Evolutionary conservation across 208 protist genomes (phyloP).

Genomic region (Leishmania gerbilli): DNA sequence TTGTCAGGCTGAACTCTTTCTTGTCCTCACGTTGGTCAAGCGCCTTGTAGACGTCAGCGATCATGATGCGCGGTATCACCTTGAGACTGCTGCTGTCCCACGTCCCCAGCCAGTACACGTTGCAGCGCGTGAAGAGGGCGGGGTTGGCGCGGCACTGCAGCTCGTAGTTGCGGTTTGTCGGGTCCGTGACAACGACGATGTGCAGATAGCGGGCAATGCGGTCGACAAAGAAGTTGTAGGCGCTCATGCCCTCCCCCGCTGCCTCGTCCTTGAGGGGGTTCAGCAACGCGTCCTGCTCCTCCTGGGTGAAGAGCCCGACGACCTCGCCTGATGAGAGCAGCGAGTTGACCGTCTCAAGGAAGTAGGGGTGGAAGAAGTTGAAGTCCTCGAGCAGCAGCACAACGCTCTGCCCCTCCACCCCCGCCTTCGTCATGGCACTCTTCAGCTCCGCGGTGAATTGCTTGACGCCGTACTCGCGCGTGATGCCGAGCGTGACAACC

Average conservation of each 20-base stretch:
- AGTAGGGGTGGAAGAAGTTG: constrained; percentile 90
- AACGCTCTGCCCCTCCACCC: constrained; percentile 87
- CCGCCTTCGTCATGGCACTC: constrained; percentile 86
- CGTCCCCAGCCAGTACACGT: constrained; percentile 96
- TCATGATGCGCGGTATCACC: constrained; percentile 87
- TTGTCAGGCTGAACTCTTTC: constrained; percentile 89
- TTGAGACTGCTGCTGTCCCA: constrained; percentile 93
- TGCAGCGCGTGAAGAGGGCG: constrained; percentile 96
- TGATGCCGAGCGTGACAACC: constrained; percentile 90
- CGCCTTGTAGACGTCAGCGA: constrained; percentile 78
- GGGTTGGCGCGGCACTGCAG: constrained; percentile 95
- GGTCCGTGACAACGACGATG: constrained; percentile 96
- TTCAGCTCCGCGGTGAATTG: constrained; percentile 96
- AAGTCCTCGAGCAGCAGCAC: constrained; percentile 97
- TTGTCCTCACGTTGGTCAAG: constrained; percentile 75
- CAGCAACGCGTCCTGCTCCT: constrained; percentile 96
- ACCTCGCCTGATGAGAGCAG: constrained; percentile 97
- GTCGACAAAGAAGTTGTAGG: constrained; percentile 92
- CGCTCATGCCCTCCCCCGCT: constrained; percentile 74
- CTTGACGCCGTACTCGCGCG: constrained; percentile 93
- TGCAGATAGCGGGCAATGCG: constrained; percentile 94
- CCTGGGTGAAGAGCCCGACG: constrained; percentile 94
- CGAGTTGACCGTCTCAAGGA: constrained; percentile 96
- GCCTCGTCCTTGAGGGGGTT: constrained; percentile 93
- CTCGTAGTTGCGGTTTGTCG: constrained; percentile 92